A percentile compares a stretch with the other conserved stretches of the same genome.
Conservation (phyloP, 768 basidiomycete species). For the Psilocybe subaeruginosa region DNA sequence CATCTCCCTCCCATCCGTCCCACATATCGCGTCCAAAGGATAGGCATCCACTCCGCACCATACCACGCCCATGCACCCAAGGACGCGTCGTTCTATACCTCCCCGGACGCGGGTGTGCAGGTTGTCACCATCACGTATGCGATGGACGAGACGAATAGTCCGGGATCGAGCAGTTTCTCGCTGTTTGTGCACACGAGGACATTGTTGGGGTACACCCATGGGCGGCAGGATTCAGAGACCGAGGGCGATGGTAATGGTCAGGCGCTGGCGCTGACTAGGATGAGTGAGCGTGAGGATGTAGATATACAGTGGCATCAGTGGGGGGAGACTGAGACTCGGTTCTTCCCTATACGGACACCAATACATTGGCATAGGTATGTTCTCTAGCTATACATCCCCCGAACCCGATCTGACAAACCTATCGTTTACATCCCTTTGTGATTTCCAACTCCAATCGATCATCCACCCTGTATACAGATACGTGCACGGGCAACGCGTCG, state of each 20-base stretch:
- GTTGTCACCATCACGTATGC: constrained; percentile 2
- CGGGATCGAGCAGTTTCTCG: background rate
- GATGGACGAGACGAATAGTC: background rate
- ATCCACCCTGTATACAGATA: constrained; percentile 8
- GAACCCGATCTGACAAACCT: too few relatives aligned
- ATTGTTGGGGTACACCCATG: constrained; percentile 10
- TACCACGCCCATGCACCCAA: background rate
- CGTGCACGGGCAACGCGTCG: constrained; percentile 21
- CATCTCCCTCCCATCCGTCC: constrained; percentile 1
- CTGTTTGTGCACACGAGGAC: constrained; percentile 18
- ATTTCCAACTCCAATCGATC: background rate
- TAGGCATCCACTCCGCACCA: constrained; percentile 6
- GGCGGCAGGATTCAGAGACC: background rate
- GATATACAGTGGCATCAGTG: constrained; percentile 16
- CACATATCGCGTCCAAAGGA: background rate
- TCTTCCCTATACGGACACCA: constrained; percentile 3
- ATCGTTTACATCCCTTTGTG: background rate
- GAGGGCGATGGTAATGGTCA: background rate
- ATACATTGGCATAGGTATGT: constrained; percentile 16
- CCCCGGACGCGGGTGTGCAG: constrained; percentile 1
- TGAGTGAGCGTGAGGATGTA: too few relatives aligned
- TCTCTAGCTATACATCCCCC: background rate
- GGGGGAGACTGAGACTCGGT: constrained; percentile 19
- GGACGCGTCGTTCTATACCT: background rate
- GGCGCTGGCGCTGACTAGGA: too few relatives aligned